These are phyloP conservation scores for Nyssa sinensis DNA, from an alignment of 148 eudicot genomes.

Conservation along the genomic window DNA sequence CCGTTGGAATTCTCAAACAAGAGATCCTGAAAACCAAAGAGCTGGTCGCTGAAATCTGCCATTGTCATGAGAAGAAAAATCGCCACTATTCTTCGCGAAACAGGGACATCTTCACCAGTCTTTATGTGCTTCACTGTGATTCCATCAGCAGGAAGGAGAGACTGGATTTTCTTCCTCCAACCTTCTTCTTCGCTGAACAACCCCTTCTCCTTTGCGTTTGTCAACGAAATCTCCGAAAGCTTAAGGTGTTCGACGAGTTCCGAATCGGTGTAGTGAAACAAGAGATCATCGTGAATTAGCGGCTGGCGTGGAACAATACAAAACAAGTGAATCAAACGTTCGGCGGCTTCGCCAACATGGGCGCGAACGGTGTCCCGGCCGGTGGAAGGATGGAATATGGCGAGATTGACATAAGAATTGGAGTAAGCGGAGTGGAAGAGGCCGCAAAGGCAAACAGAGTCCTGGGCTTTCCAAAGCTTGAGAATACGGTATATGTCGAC, in stretches of 20 bases:
- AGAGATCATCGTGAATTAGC: conserved; percentile 67
- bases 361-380: conserved; percentile 65
- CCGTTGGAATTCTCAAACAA: conserved; percentile 69
- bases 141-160: conserved; percentile 62
- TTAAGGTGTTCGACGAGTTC: conserved; percentile 63
- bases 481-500: conserved; percentile 64
- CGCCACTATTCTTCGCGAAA: conserved; percentile 68
- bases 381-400: conserved; percentile 80
- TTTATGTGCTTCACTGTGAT: conserved; percentile 68
- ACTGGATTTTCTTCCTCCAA: conserved; percentile 72
- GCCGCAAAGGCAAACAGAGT: conserved; percentile 68
- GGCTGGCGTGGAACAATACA: conserved; percentile 80
- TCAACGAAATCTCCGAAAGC: conserved; percentile 40
- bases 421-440: conserved; percentile 98
- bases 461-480: conserved; percentile 61
- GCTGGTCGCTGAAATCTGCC: conserved; percentile 93
- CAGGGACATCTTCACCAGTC: conserved; percentile 67
- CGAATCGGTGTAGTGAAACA: conserved; percentile 55
- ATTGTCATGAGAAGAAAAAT: conserved; percentile 79
- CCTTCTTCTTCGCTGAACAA: conserved; percentile 26
- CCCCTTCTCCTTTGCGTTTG: conserved; percentile 28
- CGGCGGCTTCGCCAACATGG: conserved; percentile 67
- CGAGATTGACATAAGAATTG: conserved; percentile 94
- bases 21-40: conserved; percentile 70
- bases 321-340: conserved; percentile 72